Base-by-base conservation (phyloP, 331 rosid species). In the Quercus phellos region DNA sequence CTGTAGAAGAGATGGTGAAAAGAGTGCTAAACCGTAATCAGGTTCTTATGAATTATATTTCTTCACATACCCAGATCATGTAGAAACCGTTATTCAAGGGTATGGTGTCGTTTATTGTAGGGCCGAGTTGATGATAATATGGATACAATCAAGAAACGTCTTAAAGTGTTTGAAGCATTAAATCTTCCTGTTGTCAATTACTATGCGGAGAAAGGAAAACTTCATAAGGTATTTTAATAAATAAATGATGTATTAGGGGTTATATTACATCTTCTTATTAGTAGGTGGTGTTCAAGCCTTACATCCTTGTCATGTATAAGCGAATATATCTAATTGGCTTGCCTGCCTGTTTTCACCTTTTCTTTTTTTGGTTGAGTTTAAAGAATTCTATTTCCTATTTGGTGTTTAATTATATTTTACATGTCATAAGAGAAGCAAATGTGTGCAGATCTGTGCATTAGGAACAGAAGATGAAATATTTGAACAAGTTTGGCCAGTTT, bases 41-140 rank as follows among this genome's bases (percentile, higher is more conserved):
- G 99, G 99, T 92, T 68, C 79, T 80, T 43, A 18, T 79, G 22
- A 72, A 50, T 55, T 81, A 51, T 74, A 21, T 7, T 60, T 56
- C 51, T 55, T 34, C 51, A 50, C 72, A 27, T 16, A 67, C 53
- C 51, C 63, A 7, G 12, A 19, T 74, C 43, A 72, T 81, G 58
- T 50, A 29, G 46, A 43, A 59, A 69, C 34, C 21, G 60, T n/a
- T 75, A n/a, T 73, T 51, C 89, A 73, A 80, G n/a, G 71, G 61
- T 71, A 46, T 59, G 75, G 22, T 84, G 16, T 64, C 50, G 76
- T 76, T 83, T 68, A 60, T 66, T 79, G 84, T 85, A 95, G 99
- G 99, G 99, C 21, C 92, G 98, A 87, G 84, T 95, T 76, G 98
- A 95, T 88, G 99, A 95, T 87, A 95, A 95, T 55, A 84, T 92